Evolutionary conservation across 2,329 filamentous ascomycete genomes (phyloP), one percentile per base, ranked within the genome.

Genomic region (Scorias spongiosa): DNA sequence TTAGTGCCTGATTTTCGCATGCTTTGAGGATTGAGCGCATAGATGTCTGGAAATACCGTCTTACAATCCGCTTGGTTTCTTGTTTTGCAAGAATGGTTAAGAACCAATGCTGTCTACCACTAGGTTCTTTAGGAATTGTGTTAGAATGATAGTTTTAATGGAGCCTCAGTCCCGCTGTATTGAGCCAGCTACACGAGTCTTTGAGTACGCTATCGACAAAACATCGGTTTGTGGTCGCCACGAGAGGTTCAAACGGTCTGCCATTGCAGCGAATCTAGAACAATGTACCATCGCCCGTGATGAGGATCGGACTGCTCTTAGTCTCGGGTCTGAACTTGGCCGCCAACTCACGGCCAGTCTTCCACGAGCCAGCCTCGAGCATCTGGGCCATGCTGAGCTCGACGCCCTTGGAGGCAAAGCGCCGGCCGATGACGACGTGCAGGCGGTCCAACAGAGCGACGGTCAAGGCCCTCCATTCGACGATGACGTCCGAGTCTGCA

Each of bases 351-450:
- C 64, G 46, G 53, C 75, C 66, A 63, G 88, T 86, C 81, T 93
- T 94, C 87, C 88, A 95, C 60, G 83, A 93, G 41, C 88, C 88
- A 10, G 87, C 88, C 63, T 94, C 88, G n/a, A 95, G 69, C 66
- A 95, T 76, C 61, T 95, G 88, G 3, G 85, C 76, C 54, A 94
- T 63, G 32, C 69, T 82, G 59, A 95, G 63, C 49, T 68, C 77
- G 29, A 74, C 67, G 1, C 81, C 83, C 11, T 69, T 71, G 34
- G 93, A 63, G 45, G 74, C 75, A 42, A 93, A 60, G 41, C 72
- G 65, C 39, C 68, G 62, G 59, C 82, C 82, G 49, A 84, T 78
- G 43, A 81, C 75, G 5, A 66, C 67, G 15, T 81, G 66, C 6
- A 84, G 67, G 50, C 78, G 71, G 57, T 84, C 80, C 43, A 84